These are phyloP conservation scores for Pyrus bretschneideri DNA, from an alignment of 306 rosid species.

Conservation along the genomic window DNA sequence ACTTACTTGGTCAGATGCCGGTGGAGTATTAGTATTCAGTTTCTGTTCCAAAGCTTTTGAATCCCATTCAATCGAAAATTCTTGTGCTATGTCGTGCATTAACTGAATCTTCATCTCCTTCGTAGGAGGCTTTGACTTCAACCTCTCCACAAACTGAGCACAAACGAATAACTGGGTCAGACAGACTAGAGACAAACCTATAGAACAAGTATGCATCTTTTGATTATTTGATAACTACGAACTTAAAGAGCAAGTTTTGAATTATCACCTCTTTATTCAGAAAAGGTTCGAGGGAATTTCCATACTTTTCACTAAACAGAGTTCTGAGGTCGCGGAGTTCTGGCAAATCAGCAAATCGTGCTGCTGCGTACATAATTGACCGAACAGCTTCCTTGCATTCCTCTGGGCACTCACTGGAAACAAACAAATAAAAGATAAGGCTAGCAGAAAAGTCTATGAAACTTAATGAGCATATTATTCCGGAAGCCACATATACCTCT, in stretches of 20 bases:
- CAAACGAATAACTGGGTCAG: slow-evolving; percentile 3
- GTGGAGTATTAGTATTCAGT: slow-evolving; percentile 32
- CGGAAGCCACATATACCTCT: slow-evolving; percentile 35
- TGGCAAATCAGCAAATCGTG: slow-evolving; percentile 65
- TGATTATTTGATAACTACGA: not conserved
- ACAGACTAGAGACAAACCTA: not conserved
- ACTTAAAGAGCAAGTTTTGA: not conserved
- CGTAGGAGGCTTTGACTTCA: slow-evolving; percentile 30
- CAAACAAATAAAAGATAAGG: not conserved
- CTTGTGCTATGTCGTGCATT: slow-evolving; percentile 59
- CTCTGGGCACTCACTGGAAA: slow-evolving; percentile 68
- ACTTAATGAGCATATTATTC: not conserved
- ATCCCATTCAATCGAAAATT: slow-evolving; percentile 61
- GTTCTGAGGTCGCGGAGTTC: slow-evolving; percentile 65
- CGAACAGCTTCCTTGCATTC: slow-evolving; percentile 83
- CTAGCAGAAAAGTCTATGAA: not conserved
- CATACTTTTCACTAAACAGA: slow-evolving; percentile 44
- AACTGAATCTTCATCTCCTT: slow-evolving; percentile 58
- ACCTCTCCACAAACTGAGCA: slow-evolving; percentile 50
- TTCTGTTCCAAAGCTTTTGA: slow-evolving; percentile 45
- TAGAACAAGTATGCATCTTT: not conserved
- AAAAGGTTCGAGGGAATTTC: slow-evolving; percentile 43
- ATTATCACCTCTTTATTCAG: slow-evolving; percentile 52
- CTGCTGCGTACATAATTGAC: slow-evolving; percentile 69
- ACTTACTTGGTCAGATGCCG: slow-evolving; percentile 37